These are phyloP conservation scores for Chlamydomonas reinhardtii DNA, from an alignment of 163 green algal species.

Conservation along the genomic window DNA sequence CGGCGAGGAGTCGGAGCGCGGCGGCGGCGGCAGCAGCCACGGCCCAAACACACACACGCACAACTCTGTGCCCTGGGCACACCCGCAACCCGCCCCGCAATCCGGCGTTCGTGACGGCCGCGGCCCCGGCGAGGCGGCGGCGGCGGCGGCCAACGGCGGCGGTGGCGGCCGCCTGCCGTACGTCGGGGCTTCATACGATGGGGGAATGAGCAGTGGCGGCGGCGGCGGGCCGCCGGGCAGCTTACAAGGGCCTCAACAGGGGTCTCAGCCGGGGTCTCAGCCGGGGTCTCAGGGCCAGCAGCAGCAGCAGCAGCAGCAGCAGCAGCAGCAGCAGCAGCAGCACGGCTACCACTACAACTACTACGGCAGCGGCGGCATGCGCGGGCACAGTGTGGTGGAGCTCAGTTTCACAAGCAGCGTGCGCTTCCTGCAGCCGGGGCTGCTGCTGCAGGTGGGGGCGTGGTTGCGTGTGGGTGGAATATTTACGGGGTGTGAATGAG, in stretches of 20 bases:
- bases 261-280: not conserved
- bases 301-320: too few relatives aligned
- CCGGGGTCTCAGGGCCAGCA: too few relatives aligned
- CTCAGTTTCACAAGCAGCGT: conserved; percentile 85
- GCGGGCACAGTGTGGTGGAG: conserved; percentile 85
- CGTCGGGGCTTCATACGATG: too few relatives aligned
- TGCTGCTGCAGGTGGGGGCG: conserved; percentile 77
- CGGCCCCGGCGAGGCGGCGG: too few relatives aligned
- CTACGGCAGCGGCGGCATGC: conserved; percentile 20
- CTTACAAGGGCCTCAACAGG: not conserved
- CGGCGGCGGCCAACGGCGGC: too few relatives aligned
- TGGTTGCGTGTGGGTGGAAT: not conserved
- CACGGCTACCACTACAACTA: not conserved
- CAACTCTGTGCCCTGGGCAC: too few relatives aligned
- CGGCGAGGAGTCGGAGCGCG: not conserved
- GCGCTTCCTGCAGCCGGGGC: conserved; percentile 84
- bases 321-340: not conserved
- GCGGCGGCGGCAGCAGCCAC: not conserved
- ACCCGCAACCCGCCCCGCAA: too few relatives aligned
- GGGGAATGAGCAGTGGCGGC: too few relatives aligned
- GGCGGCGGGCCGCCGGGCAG: too few relatives aligned
- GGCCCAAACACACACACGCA: too few relatives aligned
- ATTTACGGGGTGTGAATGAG: not conserved
- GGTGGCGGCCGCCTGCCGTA: too few relatives aligned
- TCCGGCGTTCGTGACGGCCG: too few relatives aligned